Evolutionary conservation across 257 asterid species (phyloP).

Genomic region (Penstemon newberryi): DNA sequence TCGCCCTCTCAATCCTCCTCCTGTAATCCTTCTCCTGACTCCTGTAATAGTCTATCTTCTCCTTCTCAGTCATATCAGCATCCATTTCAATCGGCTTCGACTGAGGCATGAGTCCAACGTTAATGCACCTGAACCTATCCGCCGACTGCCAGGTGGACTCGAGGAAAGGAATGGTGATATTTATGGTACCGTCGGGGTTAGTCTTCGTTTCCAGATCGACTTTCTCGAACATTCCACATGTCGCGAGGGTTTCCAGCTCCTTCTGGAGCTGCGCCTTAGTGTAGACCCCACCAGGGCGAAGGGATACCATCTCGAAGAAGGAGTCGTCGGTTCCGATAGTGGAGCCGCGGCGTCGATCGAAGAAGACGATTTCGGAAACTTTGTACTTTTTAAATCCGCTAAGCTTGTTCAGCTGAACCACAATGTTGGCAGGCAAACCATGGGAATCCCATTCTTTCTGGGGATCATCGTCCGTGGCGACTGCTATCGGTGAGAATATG

Average conservation of each 20-base stretch:
- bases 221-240: slow-evolving; percentile 93
- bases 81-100: slow-evolving; percentile 91
- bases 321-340: slow-evolving; percentile 80
- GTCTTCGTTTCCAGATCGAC: slow-evolving; percentile 83
- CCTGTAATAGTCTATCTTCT: slow-evolving; percentile 61
- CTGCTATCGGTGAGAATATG: slow-evolving; percentile 49
- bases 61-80: slow-evolving; percentile 94
- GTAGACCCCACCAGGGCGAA: slow-evolving; percentile 89
- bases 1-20: slow-evolving; percentile 71
- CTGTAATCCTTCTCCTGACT: slow-evolving; percentile 77
- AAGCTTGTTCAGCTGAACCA: slow-evolving; percentile 75
- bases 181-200: slow-evolving; percentile 82
- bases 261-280: slow-evolving; percentile 83
- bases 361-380: slow-evolving; percentile 75
- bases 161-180: slow-evolving; percentile 63
- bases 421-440: slow-evolving; percentile 88
- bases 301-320: slow-evolving; percentile 89
- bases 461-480: slow-evolving; percentile 79
- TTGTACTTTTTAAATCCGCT: slow-evolving; percentile 89
- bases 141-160: slow-evolving; percentile 94
- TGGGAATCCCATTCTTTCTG: slow-evolving; percentile 87
- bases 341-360: slow-evolving; percentile 62
- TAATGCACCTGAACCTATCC: slow-evolving; percentile 80
- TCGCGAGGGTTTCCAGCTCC: slow-evolving; percentile 84
- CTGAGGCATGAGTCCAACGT: slow-evolving; percentile 87